Evolutionary conservation across 2,329 filamentous ascomycete genomes (phyloP).

Genomic region (Corynespora cassiicola): DNA sequence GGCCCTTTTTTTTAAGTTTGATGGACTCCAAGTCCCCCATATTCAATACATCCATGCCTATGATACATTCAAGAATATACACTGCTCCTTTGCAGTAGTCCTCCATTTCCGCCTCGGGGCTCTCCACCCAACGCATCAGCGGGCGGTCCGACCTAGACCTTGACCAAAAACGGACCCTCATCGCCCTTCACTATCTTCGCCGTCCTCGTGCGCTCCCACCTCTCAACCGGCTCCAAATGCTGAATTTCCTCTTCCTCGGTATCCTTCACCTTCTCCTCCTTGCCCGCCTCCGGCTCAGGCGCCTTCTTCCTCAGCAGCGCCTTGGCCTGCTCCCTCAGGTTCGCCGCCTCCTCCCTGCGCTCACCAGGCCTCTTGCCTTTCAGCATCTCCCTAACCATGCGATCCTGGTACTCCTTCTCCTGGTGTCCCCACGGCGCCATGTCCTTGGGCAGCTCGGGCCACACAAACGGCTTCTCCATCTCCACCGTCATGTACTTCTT

Average conservation of each 20-base stretch:
- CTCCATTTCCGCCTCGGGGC: too few species aligned
- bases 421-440: slow-evolving; percentile 52
- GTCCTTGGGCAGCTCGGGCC: slow-evolving; percentile 74
- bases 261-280: slow-evolving; percentile 5
- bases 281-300: background rate
- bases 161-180: slow-evolving; percentile 23
- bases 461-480: slow-evolving; percentile 85
- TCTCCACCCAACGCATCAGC: too few species aligned
- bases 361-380: slow-evolving; percentile 13
- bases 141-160: slow-evolving; percentile 19
- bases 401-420: slow-evolving; percentile 49
- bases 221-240: slow-evolving; percentile 48
- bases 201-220: slow-evolving; percentile 34
- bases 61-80: slow-evolving; percentile 26
- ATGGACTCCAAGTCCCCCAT: too few species aligned
- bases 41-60: too few species aligned
- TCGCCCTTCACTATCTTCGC: slow-evolving; percentile 25
- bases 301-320: slow-evolving; percentile 26
- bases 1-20: too few species aligned
- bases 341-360: slow-evolving; percentile 21
- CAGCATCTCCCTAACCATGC: slow-evolving; percentile 7
- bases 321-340: slow-evolving; percentile 32
- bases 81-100: slow-evolving; percentile 3
- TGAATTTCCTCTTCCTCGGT: slow-evolving; percentile 31
- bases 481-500: slow-evolving; percentile 96